These are phyloP conservation scores for Pseudofabraea citricarpa DNA, from an alignment of 2,329 filamentous ascomycete species.

Conservation along the genomic window DNA sequence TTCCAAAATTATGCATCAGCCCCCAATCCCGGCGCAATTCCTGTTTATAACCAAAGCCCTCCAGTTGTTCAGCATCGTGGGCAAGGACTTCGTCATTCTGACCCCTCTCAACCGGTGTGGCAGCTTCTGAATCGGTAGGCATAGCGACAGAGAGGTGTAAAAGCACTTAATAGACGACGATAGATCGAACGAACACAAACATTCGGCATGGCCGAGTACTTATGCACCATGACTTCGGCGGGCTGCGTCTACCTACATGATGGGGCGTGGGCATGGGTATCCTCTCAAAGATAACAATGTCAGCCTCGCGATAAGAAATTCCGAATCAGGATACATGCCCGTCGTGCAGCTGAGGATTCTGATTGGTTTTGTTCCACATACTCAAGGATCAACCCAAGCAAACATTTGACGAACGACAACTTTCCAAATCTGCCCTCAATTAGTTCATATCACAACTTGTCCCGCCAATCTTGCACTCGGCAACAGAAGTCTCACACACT, in stretches of 20 bases:
- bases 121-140: not conserved
- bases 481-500: too few species aligned
- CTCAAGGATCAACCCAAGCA: too few species aligned
- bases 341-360: not conserved
- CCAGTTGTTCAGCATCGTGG: slow-evolving; percentile 45
- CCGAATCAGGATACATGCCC: not conserved
- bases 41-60: slow-evolving; percentile 55
- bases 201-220: slow-evolving; percentile 3
- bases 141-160: not conserved
- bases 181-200: too few species aligned
- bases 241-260: not conserved
- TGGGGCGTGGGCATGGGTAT: not conserved
- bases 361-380: not conserved
- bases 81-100: slow-evolving; percentile 3
- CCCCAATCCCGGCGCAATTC: slow-evolving; percentile 54
- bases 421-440: too few species aligned
- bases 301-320: slow-evolving; percentile 12
- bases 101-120: not conserved
- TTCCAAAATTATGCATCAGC: slow-evolving; percentile 54
- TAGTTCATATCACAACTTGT: too few species aligned
- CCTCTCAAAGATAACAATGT: slow-evolving; percentile 5
- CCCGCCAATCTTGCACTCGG: too few species aligned
- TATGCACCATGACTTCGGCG: not conserved
- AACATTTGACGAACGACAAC: too few species aligned
- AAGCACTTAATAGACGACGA: not conserved